Percentiles rank a stretch among this genome's conserved stretches.
Evolutionary conservation across 352 stramenopile species (phyloP).

Genomic region (Pythium insidiosum): DNA sequence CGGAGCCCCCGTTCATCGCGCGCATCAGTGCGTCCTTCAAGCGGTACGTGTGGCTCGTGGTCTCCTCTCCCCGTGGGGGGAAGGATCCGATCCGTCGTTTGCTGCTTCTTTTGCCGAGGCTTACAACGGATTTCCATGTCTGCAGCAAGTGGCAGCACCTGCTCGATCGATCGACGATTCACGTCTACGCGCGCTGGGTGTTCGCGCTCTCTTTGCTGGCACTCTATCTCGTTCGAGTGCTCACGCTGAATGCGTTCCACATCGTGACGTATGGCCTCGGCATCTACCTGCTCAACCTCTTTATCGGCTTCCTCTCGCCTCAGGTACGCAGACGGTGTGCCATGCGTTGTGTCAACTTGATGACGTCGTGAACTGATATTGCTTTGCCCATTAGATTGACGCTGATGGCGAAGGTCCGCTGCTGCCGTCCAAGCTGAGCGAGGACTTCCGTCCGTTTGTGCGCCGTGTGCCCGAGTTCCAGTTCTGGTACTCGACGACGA

Average conservation of each 20-base stretch:
- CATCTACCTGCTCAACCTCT: constrained; percentile 99
- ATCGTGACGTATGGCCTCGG: constrained; percentile 99
- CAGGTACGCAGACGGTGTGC: constrained; percentile 50
- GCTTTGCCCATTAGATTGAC: constrained; percentile 70
- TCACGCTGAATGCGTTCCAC: constrained; percentile 93
- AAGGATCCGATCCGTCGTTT: too few relatives aligned
- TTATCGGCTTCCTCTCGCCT: constrained; percentile 99
- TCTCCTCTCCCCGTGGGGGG: too few relatives aligned
- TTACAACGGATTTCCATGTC: too few relatives aligned
- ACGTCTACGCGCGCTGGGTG: constrained; percentile 91
- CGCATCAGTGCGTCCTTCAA: constrained; percentile 72
- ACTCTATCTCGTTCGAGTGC: constrained; percentile 93
- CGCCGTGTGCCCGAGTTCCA: constrained; percentile 97
- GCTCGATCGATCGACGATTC: constrained; percentile 97
- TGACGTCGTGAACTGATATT: too few relatives aligned
- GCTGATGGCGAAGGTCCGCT: constrained; percentile 81
- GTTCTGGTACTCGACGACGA: constrained; percentile 94
- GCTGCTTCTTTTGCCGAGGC: too few relatives aligned
- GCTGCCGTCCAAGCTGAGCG: constrained; percentile 87
- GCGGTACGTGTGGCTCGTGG: constrained; percentile 25
- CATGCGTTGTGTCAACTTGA: neutral
- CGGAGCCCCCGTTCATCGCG: constrained; percentile 71
- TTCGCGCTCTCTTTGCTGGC: constrained; percentile 77
- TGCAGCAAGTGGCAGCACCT: constrained; percentile 95
- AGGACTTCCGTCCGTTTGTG: constrained; percentile 90